A percentile compares a stretch with the other conserved stretches of the same genome.
Conservation (phyloP, 371 early-diverging fungal genomes). For the Fennellomyces sp. region DNA sequence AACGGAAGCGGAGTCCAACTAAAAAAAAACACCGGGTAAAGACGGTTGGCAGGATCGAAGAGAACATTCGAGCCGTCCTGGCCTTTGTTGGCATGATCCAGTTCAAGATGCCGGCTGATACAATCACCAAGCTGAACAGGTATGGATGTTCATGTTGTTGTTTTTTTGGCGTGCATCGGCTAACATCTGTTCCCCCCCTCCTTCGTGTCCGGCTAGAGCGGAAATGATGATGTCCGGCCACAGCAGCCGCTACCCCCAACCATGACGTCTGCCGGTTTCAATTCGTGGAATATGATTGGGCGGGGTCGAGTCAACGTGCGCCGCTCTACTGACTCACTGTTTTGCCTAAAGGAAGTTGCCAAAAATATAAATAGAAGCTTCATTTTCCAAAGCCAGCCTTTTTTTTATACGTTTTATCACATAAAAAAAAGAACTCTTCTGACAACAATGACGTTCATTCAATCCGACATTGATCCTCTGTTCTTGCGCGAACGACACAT, state of each 20-base stretch:
- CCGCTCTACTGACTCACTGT: too few species aligned
- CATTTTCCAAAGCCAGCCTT: too few species aligned
- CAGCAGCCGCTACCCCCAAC: background rate
- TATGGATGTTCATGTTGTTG: constrained; percentile 14
- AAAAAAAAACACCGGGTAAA: background rate
- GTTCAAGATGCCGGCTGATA: constrained; percentile 83
- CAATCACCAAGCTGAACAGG: constrained; percentile 76
- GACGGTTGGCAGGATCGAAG: constrained; percentile 22
- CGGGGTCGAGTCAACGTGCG: background rate
- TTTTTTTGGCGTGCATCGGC: background rate
- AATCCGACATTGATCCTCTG: constrained; percentile 21
- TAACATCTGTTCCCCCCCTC: background rate
- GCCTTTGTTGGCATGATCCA: constrained; percentile 84
- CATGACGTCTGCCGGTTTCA: constrained; percentile 1
- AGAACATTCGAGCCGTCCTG: constrained; percentile 66
- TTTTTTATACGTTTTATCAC: too few species aligned
- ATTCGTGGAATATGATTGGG: background rate
- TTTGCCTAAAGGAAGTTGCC: background rate
- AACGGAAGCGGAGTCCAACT: background rate
- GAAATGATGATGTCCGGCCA: constrained; percentile 19
- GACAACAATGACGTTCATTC: constrained; percentile 15
- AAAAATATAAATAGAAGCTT: background rate
- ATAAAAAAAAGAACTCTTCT: too few species aligned
- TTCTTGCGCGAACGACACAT: constrained; percentile 20
- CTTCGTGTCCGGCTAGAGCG: background rate